Evolutionary conservation across 2,329 filamentous ascomycete genomes (phyloP), one percentile per base, ranked within the genome.

Genomic region (Talaromyces sp.): DNA sequence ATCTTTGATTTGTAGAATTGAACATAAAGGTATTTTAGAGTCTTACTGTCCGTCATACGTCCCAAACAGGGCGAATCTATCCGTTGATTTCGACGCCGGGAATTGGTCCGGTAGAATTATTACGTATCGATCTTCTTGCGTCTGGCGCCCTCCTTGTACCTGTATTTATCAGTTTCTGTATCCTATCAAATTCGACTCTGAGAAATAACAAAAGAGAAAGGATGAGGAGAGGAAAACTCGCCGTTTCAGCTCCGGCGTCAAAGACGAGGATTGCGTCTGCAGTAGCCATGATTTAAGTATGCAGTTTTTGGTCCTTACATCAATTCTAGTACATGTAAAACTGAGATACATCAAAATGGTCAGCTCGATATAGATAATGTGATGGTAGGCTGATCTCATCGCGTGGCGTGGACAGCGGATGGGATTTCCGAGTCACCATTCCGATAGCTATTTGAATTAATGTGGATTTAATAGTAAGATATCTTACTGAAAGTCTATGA

Each of bases 31-130:
- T 24, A 19, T 11, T 46, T 19, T 26, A 19, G 29, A 35, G 56
- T n/a, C 72, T 63, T 65, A 74, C 72, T 74, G 72, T 57, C 72
- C 72, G 54, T 74, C 72, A 60, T 71, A 74, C 26, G 74, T 63
- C 19, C 70, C 72, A 60, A 74, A 71, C 32, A 69, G 68, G 10
- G 67, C 69, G 43, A 74, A 54, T 27, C 69, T 71, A 12, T 69
- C 66, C 6, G 69, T 56, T n/a, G 64, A 66, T 8, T 64, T 56
- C 10, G 63, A 63, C 14, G 68, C 66, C 24, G 69, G 69, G 61
- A 73, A 73, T 26, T 70, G 66, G 11, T 69, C 66, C 50, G 72
- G 72, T 24, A 65, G 56, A 11, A 73, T 51, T 27, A 71, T 57
- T 51, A 65, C 66, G 54, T 66, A 67, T 8, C 71, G 70, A 60